phyloP scores from a whole-genome alignment of 345 rosid genomes.

The thale cress (Arabidopsis thaliana) region DNA sequence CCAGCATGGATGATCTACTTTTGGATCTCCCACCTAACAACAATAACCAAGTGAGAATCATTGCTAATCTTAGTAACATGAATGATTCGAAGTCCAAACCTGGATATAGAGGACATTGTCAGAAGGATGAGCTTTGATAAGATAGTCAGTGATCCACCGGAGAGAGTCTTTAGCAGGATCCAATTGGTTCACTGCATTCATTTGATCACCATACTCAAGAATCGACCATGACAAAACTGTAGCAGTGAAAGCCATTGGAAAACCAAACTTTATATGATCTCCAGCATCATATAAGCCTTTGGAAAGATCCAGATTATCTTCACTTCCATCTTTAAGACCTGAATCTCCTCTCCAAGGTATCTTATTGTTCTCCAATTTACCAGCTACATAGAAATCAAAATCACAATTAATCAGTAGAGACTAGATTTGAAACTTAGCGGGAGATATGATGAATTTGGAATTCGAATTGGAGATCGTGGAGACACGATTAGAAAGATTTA shows the following conservation, averaged over 20 bases:
- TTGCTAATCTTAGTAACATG: neutral
- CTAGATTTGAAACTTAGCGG: too few relatives aligned
- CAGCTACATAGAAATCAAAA: slow-evolving; percentile 55
- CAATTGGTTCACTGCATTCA: slow-evolving; percentile 65
- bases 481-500: neutral
- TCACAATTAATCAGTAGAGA: too few relatives aligned
- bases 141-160: slow-evolving; percentile 86
- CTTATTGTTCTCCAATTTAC: slow-evolving; percentile 63
- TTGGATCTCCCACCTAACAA: slow-evolving; percentile 89
- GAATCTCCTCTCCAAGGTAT: slow-evolving; percentile 97
- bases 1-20: slow-evolving; percentile 82
- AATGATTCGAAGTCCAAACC: slow-evolving; percentile 46
- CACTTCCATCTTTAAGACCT: slow-evolving; percentile 76
- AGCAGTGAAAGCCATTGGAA: slow-evolving; percentile 95
- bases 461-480: neutral
- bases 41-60: neutral
- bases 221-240: slow-evolving; percentile 90
- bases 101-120: slow-evolving; percentile 79
- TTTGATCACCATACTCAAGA: slow-evolving; percentile 96
- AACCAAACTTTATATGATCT: slow-evolving; percentile 91
- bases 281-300: slow-evolving; percentile 97
- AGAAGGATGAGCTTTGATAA: slow-evolving; percentile 79
- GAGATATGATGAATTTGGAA: too few relatives aligned
- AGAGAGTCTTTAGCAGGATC: slow-evolving; percentile 74
- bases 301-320: slow-evolving; percentile 65